Conservation (phyloP, 75 land plant species). For the Sequoiadendron giganteum region DNA sequence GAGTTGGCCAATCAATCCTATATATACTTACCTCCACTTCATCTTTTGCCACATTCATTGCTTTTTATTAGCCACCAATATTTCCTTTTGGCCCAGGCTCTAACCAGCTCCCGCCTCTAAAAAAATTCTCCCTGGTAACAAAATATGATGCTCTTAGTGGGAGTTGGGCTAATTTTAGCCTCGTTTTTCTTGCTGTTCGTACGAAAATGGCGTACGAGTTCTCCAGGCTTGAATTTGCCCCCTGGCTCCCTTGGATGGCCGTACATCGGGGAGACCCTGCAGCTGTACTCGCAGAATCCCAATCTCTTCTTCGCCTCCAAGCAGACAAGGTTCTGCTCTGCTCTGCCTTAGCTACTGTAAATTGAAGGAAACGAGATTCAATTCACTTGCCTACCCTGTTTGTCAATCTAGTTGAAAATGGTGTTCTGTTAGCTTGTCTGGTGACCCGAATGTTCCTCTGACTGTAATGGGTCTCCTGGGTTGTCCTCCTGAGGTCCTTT, state of each 20-base stretch:
- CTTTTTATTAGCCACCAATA: not conserved
- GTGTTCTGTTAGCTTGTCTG: too few species aligned
- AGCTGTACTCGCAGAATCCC: conserved; percentile 72
- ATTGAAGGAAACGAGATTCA: not conserved
- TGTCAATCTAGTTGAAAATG: not conserved
- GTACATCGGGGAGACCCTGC: conserved; percentile 68
- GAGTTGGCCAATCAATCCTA: not conserved
- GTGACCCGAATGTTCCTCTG: too few species aligned
- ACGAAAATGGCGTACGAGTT: not conserved
- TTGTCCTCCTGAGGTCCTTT: too few species aligned
- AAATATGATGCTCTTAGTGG: not conserved
- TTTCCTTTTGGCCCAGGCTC: not conserved
- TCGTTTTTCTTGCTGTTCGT: not conserved
- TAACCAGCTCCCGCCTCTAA: not conserved
- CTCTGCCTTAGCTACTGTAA: not conserved
- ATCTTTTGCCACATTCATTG: not conserved
- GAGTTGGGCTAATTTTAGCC: not conserved
- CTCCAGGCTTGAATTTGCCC: conserved; percentile 32
- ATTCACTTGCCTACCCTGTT: not conserved
- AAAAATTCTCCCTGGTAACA: not conserved
- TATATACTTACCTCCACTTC: not conserved
- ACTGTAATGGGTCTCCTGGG: too few species aligned
- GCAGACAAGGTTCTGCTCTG: conserved; percentile 47
- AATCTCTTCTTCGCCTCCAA: conserved; percentile 57
- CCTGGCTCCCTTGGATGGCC: conserved; percentile 94